A percentile compares a stretch with the other conserved stretches of the same genome.
Conservation (phyloP, 2,329 filamentous ascomycete genomes). For the Pseudogymnoascus sp. region DNA sequence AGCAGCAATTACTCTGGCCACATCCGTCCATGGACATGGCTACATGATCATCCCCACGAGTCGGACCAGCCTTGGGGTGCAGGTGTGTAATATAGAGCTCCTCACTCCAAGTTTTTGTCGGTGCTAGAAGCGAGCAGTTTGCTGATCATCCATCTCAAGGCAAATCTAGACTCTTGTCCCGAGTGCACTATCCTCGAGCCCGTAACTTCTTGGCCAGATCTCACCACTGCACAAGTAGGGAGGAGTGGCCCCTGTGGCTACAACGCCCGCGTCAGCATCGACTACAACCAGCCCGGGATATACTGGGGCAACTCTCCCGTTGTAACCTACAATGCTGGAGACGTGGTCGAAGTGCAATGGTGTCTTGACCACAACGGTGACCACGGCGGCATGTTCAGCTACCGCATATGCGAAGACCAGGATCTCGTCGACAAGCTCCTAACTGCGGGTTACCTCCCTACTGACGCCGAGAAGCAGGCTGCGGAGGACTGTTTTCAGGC, state of each 20-base stretch:
- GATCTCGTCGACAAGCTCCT: slow-evolving; percentile 44
- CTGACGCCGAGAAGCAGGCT: slow-evolving; percentile 44
- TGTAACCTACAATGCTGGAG: slow-evolving; percentile 38
- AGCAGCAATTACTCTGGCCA: not conserved
- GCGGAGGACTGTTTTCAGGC: slow-evolving; percentile 46
- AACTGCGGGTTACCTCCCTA: slow-evolving; percentile 40
- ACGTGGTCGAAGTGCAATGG: slow-evolving; percentile 45
- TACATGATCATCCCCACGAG: slow-evolving; percentile 39
- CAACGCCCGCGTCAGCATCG: slow-evolving; percentile 45
- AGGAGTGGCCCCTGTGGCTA: slow-evolving; percentile 46
- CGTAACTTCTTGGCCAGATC: slow-evolving; percentile 42
- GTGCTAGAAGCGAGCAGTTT: not conserved
- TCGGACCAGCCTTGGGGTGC: slow-evolving; percentile 37
- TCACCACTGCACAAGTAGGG: slow-evolving; percentile 39
- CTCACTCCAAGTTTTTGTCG: not conserved
- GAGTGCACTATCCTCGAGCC: slow-evolving; percentile 50
- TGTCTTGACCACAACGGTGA: slow-evolving; percentile 51
- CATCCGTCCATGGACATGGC: slow-evolving; percentile 34
- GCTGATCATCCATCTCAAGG: slow-evolving; percentile 25
- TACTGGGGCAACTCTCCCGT: slow-evolving; percentile 36
- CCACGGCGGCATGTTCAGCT: slow-evolving; percentile 50
- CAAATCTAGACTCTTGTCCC: slow-evolving; percentile 43
- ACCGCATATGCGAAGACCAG: slow-evolving; percentile 47
- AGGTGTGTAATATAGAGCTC: slow-evolving; percentile 27
- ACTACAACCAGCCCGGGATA: slow-evolving; percentile 26